Evolutionary conservation across 352 stramenopile species (phyloP).

Genomic region (Phytophthora aleatoria): DNA sequence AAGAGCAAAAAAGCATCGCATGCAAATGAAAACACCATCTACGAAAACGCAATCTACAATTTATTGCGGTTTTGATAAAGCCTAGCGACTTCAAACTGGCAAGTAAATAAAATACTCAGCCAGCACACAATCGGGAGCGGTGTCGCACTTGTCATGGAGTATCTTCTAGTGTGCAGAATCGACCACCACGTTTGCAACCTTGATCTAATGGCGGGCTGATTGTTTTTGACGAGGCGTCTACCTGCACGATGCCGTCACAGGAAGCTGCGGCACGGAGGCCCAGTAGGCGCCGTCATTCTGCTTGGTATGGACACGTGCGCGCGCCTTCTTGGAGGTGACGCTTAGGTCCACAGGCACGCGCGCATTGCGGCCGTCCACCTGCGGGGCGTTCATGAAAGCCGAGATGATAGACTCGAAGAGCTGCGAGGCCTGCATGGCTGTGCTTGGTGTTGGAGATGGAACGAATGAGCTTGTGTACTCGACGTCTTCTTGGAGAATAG

Average conservation of each 20-base stretch:
- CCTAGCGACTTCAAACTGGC: not conserved
- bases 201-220: not conserved
- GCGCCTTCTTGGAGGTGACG: slow-evolving; percentile 47
- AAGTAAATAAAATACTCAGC: slow-evolving; percentile 19
- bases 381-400: slow-evolving; percentile 81
- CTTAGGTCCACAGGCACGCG: slow-evolving; percentile 72
- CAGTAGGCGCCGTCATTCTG: slow-evolving; percentile 61
- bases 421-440: slow-evolving; percentile 44
- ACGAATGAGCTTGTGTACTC: not conserved
- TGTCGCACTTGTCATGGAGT: not conserved
- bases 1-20: not conserved
- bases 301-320: slow-evolving; percentile 51
- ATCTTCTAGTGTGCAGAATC: no score
- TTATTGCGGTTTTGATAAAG: slow-evolving; percentile 26
- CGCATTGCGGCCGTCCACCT: slow-evolving; percentile 69
- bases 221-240: slow-evolving; percentile 2
- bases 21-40: not conserved
- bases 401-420: slow-evolving; percentile 59
- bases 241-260: slow-evolving; percentile 36
- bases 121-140: not conserved
- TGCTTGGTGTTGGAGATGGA: not conserved
- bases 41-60: slow-evolving; percentile 12
- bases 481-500: slow-evolving; percentile 18
- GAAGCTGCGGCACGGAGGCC: slow-evolving; percentile 59
- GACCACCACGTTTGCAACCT: not conserved